Conservation (phyloP, 176 grass and related monocot genomes). For the Alloteropsis semialata region DNA sequence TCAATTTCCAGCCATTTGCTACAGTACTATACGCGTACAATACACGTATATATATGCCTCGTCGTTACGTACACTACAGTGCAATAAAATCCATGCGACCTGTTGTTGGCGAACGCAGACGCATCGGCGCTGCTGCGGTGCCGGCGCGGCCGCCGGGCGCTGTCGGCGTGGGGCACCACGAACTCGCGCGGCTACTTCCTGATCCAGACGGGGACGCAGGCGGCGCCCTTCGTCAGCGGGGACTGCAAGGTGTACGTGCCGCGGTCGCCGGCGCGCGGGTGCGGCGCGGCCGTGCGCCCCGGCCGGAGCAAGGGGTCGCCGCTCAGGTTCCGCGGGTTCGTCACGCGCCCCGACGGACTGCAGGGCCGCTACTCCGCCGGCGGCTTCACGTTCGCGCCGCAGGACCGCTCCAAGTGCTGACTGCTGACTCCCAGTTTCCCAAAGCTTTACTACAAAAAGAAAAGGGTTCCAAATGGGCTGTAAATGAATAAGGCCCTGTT, state of each 20-base stretch:
- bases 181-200: conserved; percentile 56
- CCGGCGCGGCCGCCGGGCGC: conserved; percentile 9
- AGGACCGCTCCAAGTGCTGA: conserved; percentile 22
- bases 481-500: not conserved
- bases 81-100: not conserved
- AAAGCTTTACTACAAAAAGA: too few relatives aligned
- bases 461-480: not conserved
- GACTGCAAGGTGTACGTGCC: conserved; percentile 52
- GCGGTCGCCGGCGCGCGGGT: conserved; percentile 31
- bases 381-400: conserved; percentile 48
- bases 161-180: conserved; percentile 31
- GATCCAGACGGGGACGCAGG: conserved; percentile 50
- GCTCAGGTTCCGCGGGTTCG: conserved; percentile 50
- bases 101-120: not conserved
- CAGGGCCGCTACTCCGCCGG: conserved; percentile 40
- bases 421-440: not conserved
- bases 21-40: not conserved
- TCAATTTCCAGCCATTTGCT: not conserved
- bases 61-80: too few relatives aligned
- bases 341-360: conserved; percentile 32
- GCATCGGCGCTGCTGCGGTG: conserved; percentile 51
- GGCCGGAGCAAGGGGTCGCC: conserved; percentile 1
- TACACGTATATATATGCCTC: too few relatives aligned
- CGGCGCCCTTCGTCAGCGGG: conserved; percentile 46
- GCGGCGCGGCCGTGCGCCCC: conserved; percentile 28